Evolutionary conservation across 768 basidiomycete species (phyloP), one percentile per base, ranked within the genome.

Genomic region (Mycena filopes): DNA sequence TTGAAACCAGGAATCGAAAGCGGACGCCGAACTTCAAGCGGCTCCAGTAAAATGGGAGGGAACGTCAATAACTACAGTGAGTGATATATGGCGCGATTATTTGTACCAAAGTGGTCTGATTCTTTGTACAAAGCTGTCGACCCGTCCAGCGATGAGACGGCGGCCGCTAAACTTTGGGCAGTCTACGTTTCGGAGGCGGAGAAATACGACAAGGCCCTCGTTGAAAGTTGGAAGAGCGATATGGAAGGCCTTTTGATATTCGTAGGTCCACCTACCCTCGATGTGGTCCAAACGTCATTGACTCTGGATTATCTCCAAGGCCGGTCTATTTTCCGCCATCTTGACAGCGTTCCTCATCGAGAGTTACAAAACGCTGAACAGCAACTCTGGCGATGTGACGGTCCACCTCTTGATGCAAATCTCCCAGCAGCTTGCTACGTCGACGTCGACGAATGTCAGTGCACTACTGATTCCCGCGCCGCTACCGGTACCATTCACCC

Each of bases 341-440:
- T 28, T 73, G 31, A 73, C 74, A 15, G 70, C 71, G 15, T 73
- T 75, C 53, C 46, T 74, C 43, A 61, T 74, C n/a, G 73, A 72
- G 45, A 68, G 63, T 49, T 72, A 72, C 58, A 67, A 68, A 43
- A 60, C 63, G 26, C 60, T 74, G 6, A 49, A 51, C 21, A 69
- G 67, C 9, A 67, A 70, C 42, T 28, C 71, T 4, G 42, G 23
- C 13, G 49, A 60, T 23, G 33, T 46, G 4, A 63, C 63, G 23
- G 60, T 70, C 3, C 2, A 31, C 13, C 51, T 54, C 21, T 38
- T 54, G 9, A 25, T 23, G 8, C 51, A 54, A 21, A 54, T 54
- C 11, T 54, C 51, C 2, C 33, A 54, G 7, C 51, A 54, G 21
- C 36, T 54, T 23, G 51, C 25, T 2, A 21, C n/a, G 7, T n/a